Evolutionary conservation across 1,284 basidiomycete species (phyloP).

Genomic region (Xerocomus minutiporus): DNA sequence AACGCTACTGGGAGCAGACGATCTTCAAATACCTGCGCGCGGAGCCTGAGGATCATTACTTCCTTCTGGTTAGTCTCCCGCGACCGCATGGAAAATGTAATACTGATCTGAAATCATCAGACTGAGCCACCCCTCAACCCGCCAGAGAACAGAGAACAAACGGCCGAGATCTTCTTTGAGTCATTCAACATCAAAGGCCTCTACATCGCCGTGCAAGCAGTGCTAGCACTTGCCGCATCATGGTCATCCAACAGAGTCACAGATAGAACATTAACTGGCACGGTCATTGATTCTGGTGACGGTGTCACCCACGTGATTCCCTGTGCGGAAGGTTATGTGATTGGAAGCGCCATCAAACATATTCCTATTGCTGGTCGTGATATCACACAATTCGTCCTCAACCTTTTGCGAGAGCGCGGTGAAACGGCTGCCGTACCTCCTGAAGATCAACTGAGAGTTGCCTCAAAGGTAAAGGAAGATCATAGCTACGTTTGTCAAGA

Average conservation of each 20-base stretch:
- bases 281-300: conserved; percentile 98
- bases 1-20: conserved; percentile 98
- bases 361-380: conserved; percentile 98
- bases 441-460: conserved; percentile 93
- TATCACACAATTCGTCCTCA: conserved; percentile 96
- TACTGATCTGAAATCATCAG: conserved; percentile 39
- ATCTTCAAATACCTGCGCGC: conserved; percentile 99
- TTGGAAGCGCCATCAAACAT: conserved; percentile 98
- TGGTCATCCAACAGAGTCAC: conserved; percentile 94
- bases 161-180: conserved; percentile 99
- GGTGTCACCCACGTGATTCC: conserved; percentile 98
- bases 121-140: conserved; percentile 98
- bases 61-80: conserved; percentile 74
- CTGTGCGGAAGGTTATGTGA: conserved; percentile 97
- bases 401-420: conserved; percentile 92
- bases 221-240: conserved; percentile 96
- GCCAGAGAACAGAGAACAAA: conserved; percentile 98
- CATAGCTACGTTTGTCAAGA: conserved; percentile 99
- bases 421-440: conserved; percentile 89
- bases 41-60: conserved; percentile 99
- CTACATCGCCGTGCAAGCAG: conserved; percentile 98
- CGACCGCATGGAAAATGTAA: background rate
- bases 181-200: conserved; percentile 97
- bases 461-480: conserved; percentile 96
- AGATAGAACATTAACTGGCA: conserved; percentile 93